Conservation (phyloP, 73 alveolate genomes). For the Paramecium pentaurelia region DNA sequence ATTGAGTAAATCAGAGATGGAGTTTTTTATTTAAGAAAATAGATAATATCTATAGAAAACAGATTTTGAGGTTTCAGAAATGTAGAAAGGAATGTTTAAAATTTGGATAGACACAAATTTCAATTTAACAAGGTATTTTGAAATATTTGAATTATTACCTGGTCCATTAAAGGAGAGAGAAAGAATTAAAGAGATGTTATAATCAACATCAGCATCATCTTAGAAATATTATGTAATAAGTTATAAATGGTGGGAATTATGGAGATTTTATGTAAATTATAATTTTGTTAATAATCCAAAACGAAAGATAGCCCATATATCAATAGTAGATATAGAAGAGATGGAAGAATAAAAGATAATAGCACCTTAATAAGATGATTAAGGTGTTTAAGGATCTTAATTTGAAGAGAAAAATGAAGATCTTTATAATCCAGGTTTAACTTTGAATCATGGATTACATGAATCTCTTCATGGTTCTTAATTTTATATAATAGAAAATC, state of each 20-base stretch:
- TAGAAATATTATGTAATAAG: constrained; percentile 46
- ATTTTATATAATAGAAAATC: not conserved
- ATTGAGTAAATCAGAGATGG: constrained; percentile 29
- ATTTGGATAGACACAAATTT: constrained; percentile 1
- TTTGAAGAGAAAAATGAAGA: constrained; percentile 15
- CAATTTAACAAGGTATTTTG: not conserved
- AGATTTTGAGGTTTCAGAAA: not conserved
- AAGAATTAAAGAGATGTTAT: constrained; percentile 49
- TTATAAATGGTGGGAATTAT: constrained; percentile 62
- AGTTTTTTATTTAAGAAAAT: not conserved
- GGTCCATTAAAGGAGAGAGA: constrained; percentile 71
- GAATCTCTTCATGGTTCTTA: constrained; percentile 1
- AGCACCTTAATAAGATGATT: constrained; percentile 39
- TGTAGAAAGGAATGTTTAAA: not conserved
- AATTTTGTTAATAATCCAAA: not conserved
- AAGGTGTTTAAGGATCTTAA: constrained; percentile 19
- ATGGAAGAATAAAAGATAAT: not conserved
- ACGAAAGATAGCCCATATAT: not conserved
- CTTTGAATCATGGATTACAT: constrained; percentile 24
- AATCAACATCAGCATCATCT: not conserved
- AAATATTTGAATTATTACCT: constrained; percentile 72
- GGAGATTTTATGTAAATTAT: constrained; percentile 60
- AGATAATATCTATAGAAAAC: not conserved
- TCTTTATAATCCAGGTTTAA: not conserved
- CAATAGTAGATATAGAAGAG: constrained; percentile 2